phyloP scores from a whole-genome alignment of 202 grass and related monocot species.

The Digitaria exilis region DNA sequence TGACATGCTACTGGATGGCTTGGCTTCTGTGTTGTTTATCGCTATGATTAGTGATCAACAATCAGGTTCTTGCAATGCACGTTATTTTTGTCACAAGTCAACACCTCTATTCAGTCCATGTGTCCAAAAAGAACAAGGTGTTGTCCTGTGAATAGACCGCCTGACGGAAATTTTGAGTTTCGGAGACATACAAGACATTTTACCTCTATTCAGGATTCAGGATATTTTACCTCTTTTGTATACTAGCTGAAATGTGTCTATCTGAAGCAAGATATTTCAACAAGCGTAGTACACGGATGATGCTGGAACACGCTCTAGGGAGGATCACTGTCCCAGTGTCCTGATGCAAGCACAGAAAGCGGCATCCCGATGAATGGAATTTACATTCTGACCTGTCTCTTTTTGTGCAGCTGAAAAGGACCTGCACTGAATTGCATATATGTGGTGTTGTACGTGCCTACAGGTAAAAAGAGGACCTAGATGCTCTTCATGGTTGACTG shows the following conservation, averaged over 20 bases:
- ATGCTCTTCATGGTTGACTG: neutral
- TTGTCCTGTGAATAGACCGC: neutral
- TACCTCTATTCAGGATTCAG: neutral
- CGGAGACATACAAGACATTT: neutral
- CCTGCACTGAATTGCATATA: neutral
- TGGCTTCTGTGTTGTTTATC: neutral
- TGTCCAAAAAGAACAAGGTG: no score
- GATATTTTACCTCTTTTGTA: slow-evolving; percentile 7
- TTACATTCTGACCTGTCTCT: neutral
- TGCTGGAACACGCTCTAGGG: neutral
- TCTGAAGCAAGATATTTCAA: slow-evolving; percentile 35
- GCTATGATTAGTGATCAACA: neutral
- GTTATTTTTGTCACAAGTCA: neutral
- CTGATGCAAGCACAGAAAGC: slow-evolving; percentile 21
- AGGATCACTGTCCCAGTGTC: slow-evolving; percentile 23
- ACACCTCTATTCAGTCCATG: neutral
- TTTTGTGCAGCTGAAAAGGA: neutral
- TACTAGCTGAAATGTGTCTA: neutral
- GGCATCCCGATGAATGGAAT: slow-evolving; percentile 27
- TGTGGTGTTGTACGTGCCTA: neutral
- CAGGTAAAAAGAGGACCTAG: neutral
- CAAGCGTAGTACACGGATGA: neutral
- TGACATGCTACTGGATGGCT: neutral
- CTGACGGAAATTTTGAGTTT: neutral
- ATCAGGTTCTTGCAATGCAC: neutral